These are phyloP conservation scores for Komagataella pseudopastoris DNA, from an alignment of 805 yeast species.

Conservation along the genomic window DNA sequence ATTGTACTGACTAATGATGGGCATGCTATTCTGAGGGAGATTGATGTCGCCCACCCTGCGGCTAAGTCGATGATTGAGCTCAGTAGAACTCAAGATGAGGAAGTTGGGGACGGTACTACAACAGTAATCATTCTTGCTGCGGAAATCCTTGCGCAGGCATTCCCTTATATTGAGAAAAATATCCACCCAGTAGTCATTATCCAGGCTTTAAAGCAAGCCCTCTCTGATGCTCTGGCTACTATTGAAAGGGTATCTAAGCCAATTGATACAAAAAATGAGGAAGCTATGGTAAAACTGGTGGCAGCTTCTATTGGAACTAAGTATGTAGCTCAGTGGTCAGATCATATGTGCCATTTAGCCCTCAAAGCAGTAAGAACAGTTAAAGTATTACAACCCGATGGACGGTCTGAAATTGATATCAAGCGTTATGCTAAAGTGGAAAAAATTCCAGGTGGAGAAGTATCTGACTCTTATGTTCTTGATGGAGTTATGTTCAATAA, in stretches of 20 bases:
- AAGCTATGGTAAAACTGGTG: conserved; percentile 76
- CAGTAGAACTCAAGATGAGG: conserved; percentile 95
- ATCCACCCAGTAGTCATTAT: conserved; percentile 96
- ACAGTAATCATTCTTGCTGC: conserved; percentile 96
- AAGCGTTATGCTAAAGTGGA: conserved; percentile 90
- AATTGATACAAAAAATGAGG: conserved; percentile 73
- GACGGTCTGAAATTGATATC: conserved; percentile 68
- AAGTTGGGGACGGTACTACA: conserved; percentile 97
- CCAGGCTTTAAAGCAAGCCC: conserved; percentile 84
- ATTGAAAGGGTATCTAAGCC: conserved; percentile 75
- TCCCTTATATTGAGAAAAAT: conserved; percentile 87
- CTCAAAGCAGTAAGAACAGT: conserved; percentile 83
- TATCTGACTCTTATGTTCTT: conserved; percentile 75
- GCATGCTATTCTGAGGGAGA: conserved; percentile 94
- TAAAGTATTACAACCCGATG: conserved; percentile 41
- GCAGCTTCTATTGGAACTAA: conserved; percentile 93
- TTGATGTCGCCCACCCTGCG: conserved; percentile 97
- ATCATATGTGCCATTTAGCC: conserved; percentile 81
- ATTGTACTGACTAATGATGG: conserved; percentile 96
- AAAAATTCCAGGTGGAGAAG: conserved; percentile 97
- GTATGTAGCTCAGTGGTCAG: conserved; percentile 83
- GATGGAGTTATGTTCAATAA: conserved; percentile 90
- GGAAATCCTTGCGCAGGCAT: conserved; percentile 89
- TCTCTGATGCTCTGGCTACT: conserved; percentile 79
- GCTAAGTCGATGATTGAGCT: conserved; percentile 98